These are phyloP conservation scores for Amaranthus tricolor DNA, from an alignment of 179 eudicot species.

Conservation along the genomic window DNA sequence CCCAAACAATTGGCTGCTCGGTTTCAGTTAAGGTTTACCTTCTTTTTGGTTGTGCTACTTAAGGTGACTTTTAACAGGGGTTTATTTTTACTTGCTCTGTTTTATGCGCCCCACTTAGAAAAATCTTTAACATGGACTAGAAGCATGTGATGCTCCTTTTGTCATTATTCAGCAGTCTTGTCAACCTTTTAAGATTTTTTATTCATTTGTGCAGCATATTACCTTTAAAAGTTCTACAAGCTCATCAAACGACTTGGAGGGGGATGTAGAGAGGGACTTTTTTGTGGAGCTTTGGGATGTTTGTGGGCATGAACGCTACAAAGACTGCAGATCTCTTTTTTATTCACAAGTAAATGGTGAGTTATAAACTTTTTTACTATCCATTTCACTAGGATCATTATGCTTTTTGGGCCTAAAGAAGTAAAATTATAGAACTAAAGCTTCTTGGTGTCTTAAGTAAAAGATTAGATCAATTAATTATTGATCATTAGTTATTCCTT, in stretches of 20 bases:
- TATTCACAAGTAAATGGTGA: slow-evolving; percentile 80
- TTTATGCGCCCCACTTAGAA: neutral
- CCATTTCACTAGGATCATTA: neutral
- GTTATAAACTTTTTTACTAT: slow-evolving; percentile 8
- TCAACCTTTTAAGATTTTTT: neutral
- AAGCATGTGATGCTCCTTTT: neutral
- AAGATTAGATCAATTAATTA: neutral
- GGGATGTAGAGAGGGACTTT: slow-evolving; percentile 65
- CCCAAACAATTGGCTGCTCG: slow-evolving; percentile 70
- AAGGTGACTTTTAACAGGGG: neutral
- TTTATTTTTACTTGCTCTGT: neutral
- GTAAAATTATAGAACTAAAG: neutral
- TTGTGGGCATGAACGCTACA: slow-evolving; percentile 78
- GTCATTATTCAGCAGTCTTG: neutral
- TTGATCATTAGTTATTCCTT: neutral
- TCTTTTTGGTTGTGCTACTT: neutral
- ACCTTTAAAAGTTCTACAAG: slow-evolving; percentile 57
- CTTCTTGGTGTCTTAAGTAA: neutral
- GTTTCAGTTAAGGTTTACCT: slow-evolving; percentile 59
- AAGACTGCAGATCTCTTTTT: slow-evolving; percentile 76
- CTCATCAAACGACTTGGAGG: slow-evolving; percentile 57
- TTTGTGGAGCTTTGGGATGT: slow-evolving; percentile 85
- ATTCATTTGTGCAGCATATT: slow-evolving; percentile 45
- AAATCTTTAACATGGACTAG: neutral
- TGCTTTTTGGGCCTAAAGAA: neutral